Percentiles rank a stretch among this genome's conserved stretches.
phyloP scores from a whole-genome alignment of 352 stramenopile species.

The Phytophthora fragariaefolia region DNA sequence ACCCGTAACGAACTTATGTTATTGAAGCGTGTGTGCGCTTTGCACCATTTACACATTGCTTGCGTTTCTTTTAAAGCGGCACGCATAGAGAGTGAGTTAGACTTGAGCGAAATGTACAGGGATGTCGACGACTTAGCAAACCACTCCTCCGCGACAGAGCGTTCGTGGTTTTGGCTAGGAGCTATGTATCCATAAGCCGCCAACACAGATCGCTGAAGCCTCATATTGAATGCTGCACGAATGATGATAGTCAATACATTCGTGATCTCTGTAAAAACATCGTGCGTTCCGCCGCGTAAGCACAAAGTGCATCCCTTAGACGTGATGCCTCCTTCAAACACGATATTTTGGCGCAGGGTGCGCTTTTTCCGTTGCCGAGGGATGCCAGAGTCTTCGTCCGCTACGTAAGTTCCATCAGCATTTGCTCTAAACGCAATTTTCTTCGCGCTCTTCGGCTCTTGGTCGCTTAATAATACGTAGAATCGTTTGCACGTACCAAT shows the following conservation, averaged over 20 bases:
- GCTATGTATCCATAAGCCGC: constrained; percentile 68
- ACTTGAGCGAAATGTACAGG: constrained; percentile 86
- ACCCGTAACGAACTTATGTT: constrained; percentile 84
- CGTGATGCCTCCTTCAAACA: constrained; percentile 83
- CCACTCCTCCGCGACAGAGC: constrained; percentile 83
- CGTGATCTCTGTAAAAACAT: constrained; percentile 77
- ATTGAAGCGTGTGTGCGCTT: constrained; percentile 81
- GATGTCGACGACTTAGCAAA: constrained; percentile 83
- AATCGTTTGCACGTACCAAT: constrained; percentile 86
- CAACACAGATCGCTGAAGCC: constrained; percentile 68
- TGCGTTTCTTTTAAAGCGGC: constrained; percentile 83
- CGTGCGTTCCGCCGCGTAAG: constrained; percentile 65
- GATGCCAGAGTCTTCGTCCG: constrained; percentile 20
- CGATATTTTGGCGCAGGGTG: constrained; percentile 82
- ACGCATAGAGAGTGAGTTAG: constrained; percentile 86
- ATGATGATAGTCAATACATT: constrained; percentile 67
- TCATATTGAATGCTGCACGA: constrained; percentile 82
- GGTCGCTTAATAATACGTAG: constrained; percentile 84
- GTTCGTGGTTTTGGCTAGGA: constrained; percentile 51
- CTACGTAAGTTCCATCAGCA: constrained; percentile 26
- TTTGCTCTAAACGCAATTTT: constrained; percentile 53
- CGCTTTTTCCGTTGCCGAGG: constrained; percentile 52
- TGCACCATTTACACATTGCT: constrained; percentile 86
- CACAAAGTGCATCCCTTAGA: constrained; percentile 85
- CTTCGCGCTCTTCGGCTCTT: constrained; percentile 75